Conservation (phyloP, 192 early-diverging fungal genomes). For the Coemansia sp. region DNA sequence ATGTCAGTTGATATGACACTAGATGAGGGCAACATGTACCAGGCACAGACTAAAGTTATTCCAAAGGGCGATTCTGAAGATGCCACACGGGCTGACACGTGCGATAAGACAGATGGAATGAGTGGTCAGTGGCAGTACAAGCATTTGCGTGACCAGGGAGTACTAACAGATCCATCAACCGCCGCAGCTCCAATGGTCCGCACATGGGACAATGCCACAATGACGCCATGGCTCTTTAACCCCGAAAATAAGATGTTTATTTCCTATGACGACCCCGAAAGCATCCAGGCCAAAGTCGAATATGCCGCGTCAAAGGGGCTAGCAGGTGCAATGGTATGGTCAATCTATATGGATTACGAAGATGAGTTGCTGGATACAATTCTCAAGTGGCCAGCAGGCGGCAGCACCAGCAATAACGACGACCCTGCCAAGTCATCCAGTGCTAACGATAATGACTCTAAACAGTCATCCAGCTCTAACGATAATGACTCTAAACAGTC, state of each 20-base stretch:
- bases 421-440: too few relatives aligned
- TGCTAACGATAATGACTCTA: too few relatives aligned
- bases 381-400: background rate
- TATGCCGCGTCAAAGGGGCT: conserved; percentile 57
- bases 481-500: too few relatives aligned
- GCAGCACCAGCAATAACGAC: too few relatives aligned
- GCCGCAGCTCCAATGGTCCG: conserved; percentile 62
- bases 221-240: conserved; percentile 63
- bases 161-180: conserved; percentile 45
- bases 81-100: conserved; percentile 16
- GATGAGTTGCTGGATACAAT: conserved; percentile 57
- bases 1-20: conserved; percentile 54
- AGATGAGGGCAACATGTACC: conserved; percentile 50
- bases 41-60: conserved; percentile 27
- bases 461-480: too few relatives aligned
- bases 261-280: conserved; percentile 75
- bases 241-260: conserved; percentile 61
- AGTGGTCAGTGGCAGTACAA: conserved; percentile 67
- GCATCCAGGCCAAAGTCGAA: conserved; percentile 61
- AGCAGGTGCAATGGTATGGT: conserved; percentile 64
- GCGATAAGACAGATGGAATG: conserved; percentile 53
- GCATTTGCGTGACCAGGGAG: conserved; percentile 60
- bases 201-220: conserved; percentile 59
- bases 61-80: conserved; percentile 58
- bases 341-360: conserved; percentile 43